Evolutionary conservation across 129 eudicot species (phyloP), one percentile per base, ranked within the genome.

Genomic region (Helichrysum umbraculigerum): DNA sequence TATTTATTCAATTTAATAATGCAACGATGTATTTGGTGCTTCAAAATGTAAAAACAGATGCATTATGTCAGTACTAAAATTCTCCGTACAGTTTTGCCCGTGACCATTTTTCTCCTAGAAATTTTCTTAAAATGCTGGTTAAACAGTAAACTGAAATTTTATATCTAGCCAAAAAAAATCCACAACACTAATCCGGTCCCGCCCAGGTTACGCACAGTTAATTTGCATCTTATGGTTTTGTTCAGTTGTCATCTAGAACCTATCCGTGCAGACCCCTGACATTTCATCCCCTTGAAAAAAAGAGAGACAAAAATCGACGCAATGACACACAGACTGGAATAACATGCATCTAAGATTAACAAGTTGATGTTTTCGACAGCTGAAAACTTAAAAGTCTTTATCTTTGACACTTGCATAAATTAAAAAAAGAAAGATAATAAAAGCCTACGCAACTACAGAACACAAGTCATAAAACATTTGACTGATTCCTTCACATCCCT

Each of bases 401-500:
- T 14, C 17, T 44, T 44, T 44, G 17, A 44, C 17, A 44, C 52
- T 44, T 2, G 28, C 64, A 71, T 71, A 21, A 41, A 71, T 71
- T 47, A 56, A 34, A 71, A 47, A 7, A 57, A 2, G 71, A 21
- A 16, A 28, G 33, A 25, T 25, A 34, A 35, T 66, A 37, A 4
- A 2, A 30, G 29, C 21, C 39, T 54, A 73, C 74, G 39, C 21
- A 19, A 73, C 50, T n/a, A 66, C 66, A 21, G 5, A 73, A 66
- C 20, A 69, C 51, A 69, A 69, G 20, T 21, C 82, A 8, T 63
- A 29, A 66, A 80, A 73, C 83, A 74, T 66, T 30, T 21, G 15
- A 19, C 52, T 7, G 60, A 39, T 64, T 54, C 51, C 41, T 72
- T 79, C 47, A 17, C 33, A 25, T 33, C 66, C 77, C 57, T 11